These are phyloP conservation scores for Penicillium sp. DNA, from an alignment of 2,329 filamentous ascomycete genomes.

Conservation along the genomic window DNA sequence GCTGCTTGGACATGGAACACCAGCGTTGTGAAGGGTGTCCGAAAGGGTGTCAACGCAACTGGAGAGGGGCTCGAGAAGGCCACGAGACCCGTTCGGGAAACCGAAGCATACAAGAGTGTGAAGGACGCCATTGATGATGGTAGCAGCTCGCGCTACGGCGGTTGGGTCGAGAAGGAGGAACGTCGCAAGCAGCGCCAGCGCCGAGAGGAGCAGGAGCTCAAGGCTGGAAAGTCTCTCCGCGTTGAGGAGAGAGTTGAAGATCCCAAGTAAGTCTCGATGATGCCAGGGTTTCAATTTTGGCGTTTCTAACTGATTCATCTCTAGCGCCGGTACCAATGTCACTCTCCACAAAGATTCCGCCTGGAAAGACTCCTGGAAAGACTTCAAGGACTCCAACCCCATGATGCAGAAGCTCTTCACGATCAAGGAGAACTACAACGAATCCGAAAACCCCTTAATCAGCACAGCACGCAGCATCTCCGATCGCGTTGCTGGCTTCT, in stretches of 20 bases:
- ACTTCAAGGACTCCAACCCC: conserved; percentile 87
- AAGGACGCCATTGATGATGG: conserved; percentile 97
- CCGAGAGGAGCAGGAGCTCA: conserved; percentile 62
- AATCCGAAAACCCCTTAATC: conserved; percentile 95
- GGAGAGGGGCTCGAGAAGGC: conserved; percentile 87
- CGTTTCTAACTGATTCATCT: conserved; percentile 30
- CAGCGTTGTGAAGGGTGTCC: conserved; percentile 82
- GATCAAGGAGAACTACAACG: conserved; percentile 83
- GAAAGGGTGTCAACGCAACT: conserved; percentile 80
- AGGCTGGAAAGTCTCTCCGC: conserved; percentile 48
- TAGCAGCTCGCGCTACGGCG: conserved; percentile 91
- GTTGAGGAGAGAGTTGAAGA: conserved; percentile 72
- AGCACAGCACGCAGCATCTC: conserved; percentile 91
- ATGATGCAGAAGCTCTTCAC: conserved; percentile 84
- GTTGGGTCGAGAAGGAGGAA: conserved; percentile 96
- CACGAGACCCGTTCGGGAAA: conserved; percentile 91
- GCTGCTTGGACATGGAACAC: conserved; percentile 98
- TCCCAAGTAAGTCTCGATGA: conserved; percentile 66
- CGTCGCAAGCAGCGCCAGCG: conserved; percentile 74
- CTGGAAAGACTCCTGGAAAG: conserved; percentile 98
- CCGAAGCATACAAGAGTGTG: conserved; percentile 89
- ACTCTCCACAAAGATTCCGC: conserved; percentile 95
- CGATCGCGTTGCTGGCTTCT: conserved; percentile 89
- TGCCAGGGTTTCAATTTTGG: conserved; percentile 12
- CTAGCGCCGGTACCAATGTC: conserved; percentile 86